Conservation (phyloP, 495 filamentous ascomycete genomes). For the Letharia lupina region DNA sequence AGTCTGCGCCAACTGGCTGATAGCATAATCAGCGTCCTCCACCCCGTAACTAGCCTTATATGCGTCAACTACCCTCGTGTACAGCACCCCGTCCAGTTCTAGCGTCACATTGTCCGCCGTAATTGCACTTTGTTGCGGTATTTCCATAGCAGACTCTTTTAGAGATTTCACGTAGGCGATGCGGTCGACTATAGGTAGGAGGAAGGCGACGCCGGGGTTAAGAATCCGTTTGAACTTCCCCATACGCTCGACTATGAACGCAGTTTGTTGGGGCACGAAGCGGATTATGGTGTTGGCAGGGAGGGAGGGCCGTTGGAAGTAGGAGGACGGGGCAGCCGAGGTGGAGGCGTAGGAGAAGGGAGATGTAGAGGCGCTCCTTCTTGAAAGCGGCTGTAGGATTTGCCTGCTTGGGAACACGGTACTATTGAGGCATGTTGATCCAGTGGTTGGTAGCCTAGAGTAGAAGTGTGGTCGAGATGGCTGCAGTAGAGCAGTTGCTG, state of each 20-base stretch:
- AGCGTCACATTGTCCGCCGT: constrained; percentile 97
- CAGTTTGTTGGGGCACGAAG: constrained; percentile 97
- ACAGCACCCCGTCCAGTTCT: constrained; percentile 90
- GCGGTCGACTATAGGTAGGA: constrained; percentile 86
- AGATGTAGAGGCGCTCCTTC: constrained; percentile 3
- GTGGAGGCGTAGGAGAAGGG: background rate
- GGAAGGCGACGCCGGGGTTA: constrained; percentile 79
- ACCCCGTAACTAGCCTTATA: constrained; percentile 99
- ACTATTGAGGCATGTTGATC: constrained; percentile 6
- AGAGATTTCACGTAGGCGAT: constrained; percentile 97
- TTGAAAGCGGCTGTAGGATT: background rate
- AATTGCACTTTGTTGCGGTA: constrained; percentile 91
- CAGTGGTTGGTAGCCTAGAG: constrained; percentile 2
- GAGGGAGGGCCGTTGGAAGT: constrained; percentile 54
- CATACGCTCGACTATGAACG: constrained; percentile 99
- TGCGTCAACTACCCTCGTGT: constrained; percentile 91
- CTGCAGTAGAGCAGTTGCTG: constrained; percentile 7
- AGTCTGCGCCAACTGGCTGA: constrained; percentile 94
- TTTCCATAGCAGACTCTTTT: constrained; percentile 94
- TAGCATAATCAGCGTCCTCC: constrained; percentile 97
- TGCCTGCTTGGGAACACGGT: background rate
- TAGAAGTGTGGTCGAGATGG: constrained; percentile 10
- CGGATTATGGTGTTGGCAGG: constrained; percentile 92
- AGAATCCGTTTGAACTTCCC: constrained; percentile 90
- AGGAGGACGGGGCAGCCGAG: constrained; percentile 35